Base-by-base conservation (phyloP, 352 stramenopile species). In the Phytophthora palmivora region DNA sequence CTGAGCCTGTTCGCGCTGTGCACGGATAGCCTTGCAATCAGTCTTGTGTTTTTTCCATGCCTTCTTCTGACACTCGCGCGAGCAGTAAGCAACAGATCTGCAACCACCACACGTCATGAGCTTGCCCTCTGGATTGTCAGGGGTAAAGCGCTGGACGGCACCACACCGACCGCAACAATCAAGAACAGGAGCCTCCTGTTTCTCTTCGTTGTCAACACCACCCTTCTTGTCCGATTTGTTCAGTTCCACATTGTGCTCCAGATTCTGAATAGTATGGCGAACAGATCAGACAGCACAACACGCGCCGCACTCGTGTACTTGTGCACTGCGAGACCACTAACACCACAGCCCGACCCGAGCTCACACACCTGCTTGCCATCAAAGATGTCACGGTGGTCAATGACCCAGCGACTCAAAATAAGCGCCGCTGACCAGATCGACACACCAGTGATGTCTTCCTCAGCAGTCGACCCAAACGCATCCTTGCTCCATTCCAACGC, bases 381-480 rank as follows among this genome's bases (percentile, higher is more conserved):
- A 49, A 95, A 96, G 6, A 82, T 36, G 1, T 68, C 57, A 12
- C 74, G 70, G 37, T 92, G 69, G 41, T 89, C 80, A 26, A 96
- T 80, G 44, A 96, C 67, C 86, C 86, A 96, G 18, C 86, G 86
- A 76, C 82, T 92, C 24, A 96, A 53, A 39, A 96, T 83, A 1
- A 96, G 69, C 22, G 88, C 88, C 34, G 88, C 88, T n/a, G 88
- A 96, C 88, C 88, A 96, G 53, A 95, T 93, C 14, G 84, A 93
- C 9, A 96, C 84, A 15, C 88, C 88, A 2, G 88, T 96, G 44
- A 93, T 95, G 46, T 96, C 88, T 55, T 96, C 87, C 24, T 93
- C 83, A 1, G 86, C 88, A 6, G 72, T 91, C 8, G 82, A 84
- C 0, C 81, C 79, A 52, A 96, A 96, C 3, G 87, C 88, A 33